Evolutionary conservation across 2,329 filamentous ascomycete species (phyloP).

Genomic region (Beauveria caledonica): DNA sequence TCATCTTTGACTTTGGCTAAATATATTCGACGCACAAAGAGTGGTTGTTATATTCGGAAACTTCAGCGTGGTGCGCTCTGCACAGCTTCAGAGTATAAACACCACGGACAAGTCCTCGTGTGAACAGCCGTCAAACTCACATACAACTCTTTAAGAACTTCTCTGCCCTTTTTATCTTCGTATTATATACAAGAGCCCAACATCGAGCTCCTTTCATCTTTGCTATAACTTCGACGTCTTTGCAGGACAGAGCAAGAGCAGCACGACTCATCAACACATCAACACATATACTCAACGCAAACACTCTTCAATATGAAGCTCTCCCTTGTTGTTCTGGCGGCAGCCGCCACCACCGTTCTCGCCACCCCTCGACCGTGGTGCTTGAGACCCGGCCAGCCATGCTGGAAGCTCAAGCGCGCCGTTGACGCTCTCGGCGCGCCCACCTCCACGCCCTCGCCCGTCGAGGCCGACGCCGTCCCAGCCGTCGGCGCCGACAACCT

Average conservation of each 20-base stretch:
- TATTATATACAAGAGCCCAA: background rate
- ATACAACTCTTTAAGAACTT: background rate
- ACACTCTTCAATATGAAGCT: background rate
- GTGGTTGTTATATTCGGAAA: background rate
- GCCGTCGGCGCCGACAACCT: conserved; percentile 25
- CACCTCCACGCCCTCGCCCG: conserved; percentile 8
- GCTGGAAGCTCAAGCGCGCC: conserved; percentile 27
- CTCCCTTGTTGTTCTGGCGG: background rate
- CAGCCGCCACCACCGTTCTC: background rate
- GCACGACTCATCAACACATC: background rate
- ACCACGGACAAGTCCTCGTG: background rate
- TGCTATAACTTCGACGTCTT: background rate
- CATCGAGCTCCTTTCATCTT: no score
- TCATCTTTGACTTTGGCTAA: background rate
- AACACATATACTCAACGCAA: background rate
- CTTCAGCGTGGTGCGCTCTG: background rate
- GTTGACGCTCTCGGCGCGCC: conserved; percentile 24
- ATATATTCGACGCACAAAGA: background rate
- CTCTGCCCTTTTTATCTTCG: background rate
- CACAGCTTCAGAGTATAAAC: background rate
- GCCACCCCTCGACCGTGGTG: conserved; percentile 1
- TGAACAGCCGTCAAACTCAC: background rate
- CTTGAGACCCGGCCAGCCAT: background rate
- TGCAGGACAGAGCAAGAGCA: background rate
- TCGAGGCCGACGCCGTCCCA: conserved; percentile 20